Evolutionary conservation across 768 basidiomycete species (phyloP), one percentile per base, ranked within the genome.

Genomic region (Podaxis pistillaris): DNA sequence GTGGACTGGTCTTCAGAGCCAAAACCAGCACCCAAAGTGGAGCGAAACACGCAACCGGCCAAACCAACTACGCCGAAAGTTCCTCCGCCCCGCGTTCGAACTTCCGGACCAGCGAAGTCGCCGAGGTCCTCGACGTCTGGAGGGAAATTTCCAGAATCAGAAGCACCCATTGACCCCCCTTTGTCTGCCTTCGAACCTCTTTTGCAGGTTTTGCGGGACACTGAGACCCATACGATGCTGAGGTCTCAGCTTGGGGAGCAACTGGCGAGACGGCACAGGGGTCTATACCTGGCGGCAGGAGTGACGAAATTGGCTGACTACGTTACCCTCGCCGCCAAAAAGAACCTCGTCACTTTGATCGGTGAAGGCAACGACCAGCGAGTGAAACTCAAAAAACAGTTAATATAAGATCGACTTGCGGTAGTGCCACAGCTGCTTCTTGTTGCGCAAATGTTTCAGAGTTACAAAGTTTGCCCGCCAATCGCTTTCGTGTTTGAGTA

Each of bases 251-350:
- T 60, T 1, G 59, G 59, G 15, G 51, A 53, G 19, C 59, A 28
- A 11, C 28, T 60, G 26, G 59, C 59, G 24, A 60, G 40, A n/a
- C 26, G 50, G 24, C 19, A 50, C 13, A 40, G 40, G 24, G 51
- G 50, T 24, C 24, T 63, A 37, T 66, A 66, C 37, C n/a, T 33
- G 19, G 26, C 37, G 6, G 65, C 58, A 33, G 62, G 62, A 17
- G 62, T 63, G 19, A 59, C 37, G n/a, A 47, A 44, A 5, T 63
- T 66, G 26, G 54, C 37, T 13, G 57, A 60, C n/a, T 66, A 56
- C 30, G 44, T 66, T 22, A 50, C 49, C 12, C 36, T 63, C 36
- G 65, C 65, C 7, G 62, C 26, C 22, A 60, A 59, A 28, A 30
- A 52, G 7, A 59, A 59, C 17, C 36, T 63, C 22, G 36, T 66